Base-by-base conservation (phyloP, 1,284 basidiomycete genomes). In the Trametes hirsuta region DNA sequence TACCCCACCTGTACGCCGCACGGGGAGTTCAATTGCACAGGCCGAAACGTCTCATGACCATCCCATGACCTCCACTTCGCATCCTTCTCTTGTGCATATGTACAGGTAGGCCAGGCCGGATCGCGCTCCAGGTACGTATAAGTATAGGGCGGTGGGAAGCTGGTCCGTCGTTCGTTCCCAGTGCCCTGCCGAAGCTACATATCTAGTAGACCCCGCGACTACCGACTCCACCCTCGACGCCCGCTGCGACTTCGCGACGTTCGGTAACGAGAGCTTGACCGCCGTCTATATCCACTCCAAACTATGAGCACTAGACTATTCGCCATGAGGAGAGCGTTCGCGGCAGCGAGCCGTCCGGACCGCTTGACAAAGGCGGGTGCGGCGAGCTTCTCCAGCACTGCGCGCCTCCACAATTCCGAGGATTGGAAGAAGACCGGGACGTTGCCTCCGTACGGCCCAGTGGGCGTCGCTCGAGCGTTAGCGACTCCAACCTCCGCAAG, bases 391-490 rank as follows among this genome's bases (percentile, higher is more conserved):
- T 51, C 55, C 10, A 62, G 58, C 47, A 59, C 66, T 25, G 52
- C 55, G 21, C 46, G 57, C 6, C 47, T 63, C 4, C 63, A n/a
- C 56, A 63, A 53, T 11, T 42, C 55, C 18, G 58, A 55, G 34
- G 62, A 56, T 49, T 83, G 83, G 66, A 79, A 82, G 18, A 69
- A 74, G 48, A 68, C 67, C 0, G 71, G 70, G 36, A 47, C 50
- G 5, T 62, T 66, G 12, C 86, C 85, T 2, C 78, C 82, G n/a
- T 77, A 85, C 11, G 84, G 81, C 0, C 84, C 82, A 5, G 75
- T 88, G 48, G 88, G 88, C 1, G 85, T 90, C 44, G 76, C 76
- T 12, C 86, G 84, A 12, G 88, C 88, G 0, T 71, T 87, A 4
- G 74, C 77, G 45, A 76, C 78, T 2, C 75, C 76, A 18, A 61